Evolutionary conservation across 148 eudicot genomes (phyloP).

Genomic region (Chenopodium album): DNA sequence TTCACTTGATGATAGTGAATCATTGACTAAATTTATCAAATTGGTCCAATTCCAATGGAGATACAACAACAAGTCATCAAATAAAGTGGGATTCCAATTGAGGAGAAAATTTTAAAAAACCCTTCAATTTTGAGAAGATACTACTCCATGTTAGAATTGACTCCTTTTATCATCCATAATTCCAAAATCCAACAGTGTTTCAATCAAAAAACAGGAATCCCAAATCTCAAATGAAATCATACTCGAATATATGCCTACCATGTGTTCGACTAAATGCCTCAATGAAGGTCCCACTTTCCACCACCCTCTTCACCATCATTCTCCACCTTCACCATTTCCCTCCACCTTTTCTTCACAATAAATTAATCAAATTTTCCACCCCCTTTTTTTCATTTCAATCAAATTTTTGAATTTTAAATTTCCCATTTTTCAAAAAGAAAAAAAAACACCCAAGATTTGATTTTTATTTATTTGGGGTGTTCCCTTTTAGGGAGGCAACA

Average conservation of each 20-base stretch:
- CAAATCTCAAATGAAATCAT: slow-evolving; percentile 8
- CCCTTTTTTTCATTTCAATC: slow-evolving; percentile 1
- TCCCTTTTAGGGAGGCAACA: slow-evolving; percentile 15
- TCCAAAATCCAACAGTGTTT: no score
- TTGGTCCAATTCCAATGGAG: neutral
- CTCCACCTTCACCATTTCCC: slow-evolving; percentile 26
- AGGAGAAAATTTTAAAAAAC: neutral
- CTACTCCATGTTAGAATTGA: no score
- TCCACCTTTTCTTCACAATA: slow-evolving; percentile 3
- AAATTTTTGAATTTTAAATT: slow-evolving; percentile 5
- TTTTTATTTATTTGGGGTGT: slow-evolving; percentile 1
- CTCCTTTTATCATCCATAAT: no score
- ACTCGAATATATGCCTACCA: slow-evolving; percentile 41
- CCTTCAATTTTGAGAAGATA: no score
- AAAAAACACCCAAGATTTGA: neutral
- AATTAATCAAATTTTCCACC: slow-evolving; percentile 13
- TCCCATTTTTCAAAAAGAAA: neutral
- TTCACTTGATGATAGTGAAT: neutral
- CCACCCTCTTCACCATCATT: slow-evolving; percentile 20
- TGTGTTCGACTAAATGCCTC: slow-evolving; percentile 46
- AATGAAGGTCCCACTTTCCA: slow-evolving; percentile 23
- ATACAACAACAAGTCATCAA: neutral
- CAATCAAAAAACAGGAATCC: slow-evolving; percentile 19
- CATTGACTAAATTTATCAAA: neutral
- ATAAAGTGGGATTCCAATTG: neutral